Evolutionary conservation across 2,329 filamentous ascomycete genomes (phyloP).

Genomic region (Gliomastix tumulicola): DNA sequence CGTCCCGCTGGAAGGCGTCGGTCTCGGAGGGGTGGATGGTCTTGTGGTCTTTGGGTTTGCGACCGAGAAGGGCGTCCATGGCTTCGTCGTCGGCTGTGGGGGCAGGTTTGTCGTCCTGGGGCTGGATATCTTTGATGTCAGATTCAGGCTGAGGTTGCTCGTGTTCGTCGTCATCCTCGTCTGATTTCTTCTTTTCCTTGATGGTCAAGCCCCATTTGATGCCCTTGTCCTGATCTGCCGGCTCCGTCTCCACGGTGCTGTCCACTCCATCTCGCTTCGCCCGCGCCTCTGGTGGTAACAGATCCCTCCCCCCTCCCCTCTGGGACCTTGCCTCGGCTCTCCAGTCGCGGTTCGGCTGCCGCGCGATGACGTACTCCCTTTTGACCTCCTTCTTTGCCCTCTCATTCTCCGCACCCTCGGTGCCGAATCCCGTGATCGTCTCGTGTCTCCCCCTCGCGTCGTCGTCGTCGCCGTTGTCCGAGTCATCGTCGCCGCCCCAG

Average conservation of each 20-base stretch:
- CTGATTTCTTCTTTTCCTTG: conserved; percentile 31
- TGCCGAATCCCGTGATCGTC: conserved; percentile 42
- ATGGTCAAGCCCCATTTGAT: conserved; percentile 49
- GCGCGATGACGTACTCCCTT: conserved; percentile 47
- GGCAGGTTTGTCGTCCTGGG: neutral
- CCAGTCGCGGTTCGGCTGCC: conserved; percentile 56
- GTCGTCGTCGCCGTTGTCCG: conserved; percentile 31
- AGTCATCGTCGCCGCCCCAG: conserved; percentile 29
- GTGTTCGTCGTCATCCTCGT: conserved; percentile 8
- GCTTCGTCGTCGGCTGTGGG: conserved; percentile 43
- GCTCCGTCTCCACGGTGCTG: conserved; percentile 6
- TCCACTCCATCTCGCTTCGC: conserved; percentile 25
- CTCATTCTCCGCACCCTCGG: conserved; percentile 33
- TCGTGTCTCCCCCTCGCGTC: conserved; percentile 27
- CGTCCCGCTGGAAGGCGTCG: conserved; percentile 64
- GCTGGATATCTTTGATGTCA: conserved; percentile 2
- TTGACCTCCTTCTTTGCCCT: conserved; percentile 20
- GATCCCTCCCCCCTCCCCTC: conserved; percentile 42
- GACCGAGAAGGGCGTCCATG: conserved; percentile 57
- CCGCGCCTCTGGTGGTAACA: conserved; percentile 50
- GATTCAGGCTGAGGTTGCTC: too few relatives aligned
- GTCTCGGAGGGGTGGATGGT: conserved; percentile 50
- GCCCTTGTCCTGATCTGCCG: conserved; percentile 39
- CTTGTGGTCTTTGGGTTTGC: conserved; percentile 35
- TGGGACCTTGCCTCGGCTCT: conserved; percentile 43